phyloP scores from a whole-genome alignment of 495 filamentous ascomycete genomes.

The Parathielavia appendiculata region DNA sequence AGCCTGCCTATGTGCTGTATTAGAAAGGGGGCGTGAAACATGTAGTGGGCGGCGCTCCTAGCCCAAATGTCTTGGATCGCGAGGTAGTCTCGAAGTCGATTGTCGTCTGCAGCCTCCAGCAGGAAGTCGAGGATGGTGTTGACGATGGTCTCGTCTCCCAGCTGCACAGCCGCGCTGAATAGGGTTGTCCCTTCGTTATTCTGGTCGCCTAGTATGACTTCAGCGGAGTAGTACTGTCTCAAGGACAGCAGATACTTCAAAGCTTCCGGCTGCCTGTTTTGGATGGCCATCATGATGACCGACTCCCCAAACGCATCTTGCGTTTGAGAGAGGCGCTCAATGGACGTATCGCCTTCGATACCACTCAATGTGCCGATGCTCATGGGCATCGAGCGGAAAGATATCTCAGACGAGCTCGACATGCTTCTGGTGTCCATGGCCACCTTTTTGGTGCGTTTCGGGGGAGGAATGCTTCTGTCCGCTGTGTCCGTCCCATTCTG shows the following conservation, averaged over 20 bases:
- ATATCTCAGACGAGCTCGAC: constrained; percentile 77
- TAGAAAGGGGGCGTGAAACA: constrained; percentile 86
- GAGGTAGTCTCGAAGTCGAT: constrained; percentile 59
- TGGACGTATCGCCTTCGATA: constrained; percentile 79
- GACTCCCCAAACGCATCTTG: constrained; percentile 79
- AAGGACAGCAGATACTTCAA: constrained; percentile 75
- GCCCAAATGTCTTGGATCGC: constrained; percentile 73
- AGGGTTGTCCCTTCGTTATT: constrained; percentile 87
- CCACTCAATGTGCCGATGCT: constrained; percentile 70
- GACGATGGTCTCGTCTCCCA: constrained; percentile 68
- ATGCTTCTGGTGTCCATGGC: constrained; percentile 83
- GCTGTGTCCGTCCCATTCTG: constrained; percentile 48
- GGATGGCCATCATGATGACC: constrained; percentile 93
- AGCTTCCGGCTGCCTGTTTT: constrained; percentile 62
- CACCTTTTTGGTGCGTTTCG: constrained; percentile 65
- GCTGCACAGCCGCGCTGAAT: constrained; percentile 88
- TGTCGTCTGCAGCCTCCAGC: constrained; percentile 33
- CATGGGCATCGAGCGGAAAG: constrained; percentile 66
- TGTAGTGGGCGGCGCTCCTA: constrained; percentile 85
- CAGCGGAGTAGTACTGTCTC: constrained; percentile 62
- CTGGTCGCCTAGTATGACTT: constrained; percentile 69
- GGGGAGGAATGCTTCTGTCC: constrained; percentile 36
- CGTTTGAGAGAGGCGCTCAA: constrained; percentile 74
- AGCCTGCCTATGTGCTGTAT: constrained; percentile 67
- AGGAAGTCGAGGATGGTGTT: constrained; percentile 66